A percentile compares a stretch with the other conserved stretches of the same genome.
Conservation (phyloP, 768 basidiomycete species). For the Chiua virens region DNA sequence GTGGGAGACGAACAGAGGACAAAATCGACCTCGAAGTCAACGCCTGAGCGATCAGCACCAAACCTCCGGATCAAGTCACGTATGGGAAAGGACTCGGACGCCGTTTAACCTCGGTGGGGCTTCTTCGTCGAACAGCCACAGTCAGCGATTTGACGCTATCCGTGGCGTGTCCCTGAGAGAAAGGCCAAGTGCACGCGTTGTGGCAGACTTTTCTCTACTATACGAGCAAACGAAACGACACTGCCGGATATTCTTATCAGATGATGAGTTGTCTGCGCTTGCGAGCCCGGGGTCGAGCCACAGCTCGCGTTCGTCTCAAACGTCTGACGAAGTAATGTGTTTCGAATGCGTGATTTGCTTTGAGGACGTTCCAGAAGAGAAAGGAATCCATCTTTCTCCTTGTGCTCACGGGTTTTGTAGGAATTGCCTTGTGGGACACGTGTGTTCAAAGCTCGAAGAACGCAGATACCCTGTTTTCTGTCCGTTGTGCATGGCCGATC, state of each 20-base stretch:
- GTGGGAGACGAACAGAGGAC: background rate
- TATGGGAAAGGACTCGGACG: background rate
- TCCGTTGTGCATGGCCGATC: slow-evolving; percentile 50
- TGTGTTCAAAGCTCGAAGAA: slow-evolving; percentile 47
- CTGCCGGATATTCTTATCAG: slow-evolving; percentile 25
- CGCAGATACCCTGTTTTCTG: slow-evolving; percentile 59
- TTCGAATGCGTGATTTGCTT: slow-evolving; percentile 60
- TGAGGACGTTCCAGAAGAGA: slow-evolving; percentile 42
- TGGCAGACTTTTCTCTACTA: background rate
- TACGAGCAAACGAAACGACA: slow-evolving; percentile 26
- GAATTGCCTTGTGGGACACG: slow-evolving; percentile 46
- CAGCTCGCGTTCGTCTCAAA: background rate
- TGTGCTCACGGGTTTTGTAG: slow-evolving; percentile 59
- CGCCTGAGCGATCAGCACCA: background rate
- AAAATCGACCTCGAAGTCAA: background rate
- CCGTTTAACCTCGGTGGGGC: background rate
- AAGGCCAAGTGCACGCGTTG: slow-evolving; percentile 1
- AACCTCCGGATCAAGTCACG: background rate
- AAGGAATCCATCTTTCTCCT: slow-evolving; percentile 37
- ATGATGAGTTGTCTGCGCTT: slow-evolving; percentile 5
- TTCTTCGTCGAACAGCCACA: background rate
- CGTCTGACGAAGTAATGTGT: slow-evolving; percentile 5
- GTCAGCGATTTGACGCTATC: background rate
- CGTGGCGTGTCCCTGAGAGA: background rate
- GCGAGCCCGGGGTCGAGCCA: background rate